Evolutionary conservation across 2,329 filamentous ascomycete species (phyloP).

Genomic region (Sarocladiaceae sp.): DNA sequence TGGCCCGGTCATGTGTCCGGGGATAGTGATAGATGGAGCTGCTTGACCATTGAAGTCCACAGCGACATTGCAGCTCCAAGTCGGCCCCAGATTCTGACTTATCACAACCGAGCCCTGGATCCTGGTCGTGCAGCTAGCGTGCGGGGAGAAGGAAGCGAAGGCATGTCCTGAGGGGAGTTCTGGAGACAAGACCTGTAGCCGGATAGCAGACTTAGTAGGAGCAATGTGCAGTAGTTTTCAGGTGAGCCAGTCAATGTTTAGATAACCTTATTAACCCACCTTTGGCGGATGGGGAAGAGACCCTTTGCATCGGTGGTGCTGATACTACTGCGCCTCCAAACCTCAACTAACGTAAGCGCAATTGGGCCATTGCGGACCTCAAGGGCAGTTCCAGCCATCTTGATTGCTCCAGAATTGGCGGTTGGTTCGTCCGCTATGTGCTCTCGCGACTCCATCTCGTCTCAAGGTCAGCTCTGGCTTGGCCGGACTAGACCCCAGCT

Average conservation of each 20-base stretch:
- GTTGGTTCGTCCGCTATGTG: not conserved
- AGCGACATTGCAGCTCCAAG: not conserved
- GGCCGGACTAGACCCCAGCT: conserved; percentile 7
- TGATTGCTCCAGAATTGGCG: too few species aligned
- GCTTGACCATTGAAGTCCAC: not conserved
- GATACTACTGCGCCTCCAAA: conserved; percentile 2
- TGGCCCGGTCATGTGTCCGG: not conserved
- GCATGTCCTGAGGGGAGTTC: not conserved
- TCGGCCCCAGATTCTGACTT: not conserved
- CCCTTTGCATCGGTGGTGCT: not conserved
- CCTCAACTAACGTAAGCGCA: not conserved
- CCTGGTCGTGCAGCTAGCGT: conserved; percentile 2
- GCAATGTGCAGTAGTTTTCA: conserved; percentile 1
- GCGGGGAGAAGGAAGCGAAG: conserved; percentile 3
- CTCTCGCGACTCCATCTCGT: not conserved
- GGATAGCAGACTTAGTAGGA: not conserved
- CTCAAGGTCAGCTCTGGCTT: not conserved
- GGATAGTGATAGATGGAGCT: not conserved
- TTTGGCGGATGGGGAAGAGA: not conserved
- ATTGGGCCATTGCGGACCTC: too few species aligned
- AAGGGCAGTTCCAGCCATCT: too few species aligned
- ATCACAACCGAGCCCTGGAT: not conserved
- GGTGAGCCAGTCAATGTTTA: conserved; percentile 7
- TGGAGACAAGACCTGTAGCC: not conserved
- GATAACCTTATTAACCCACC: not conserved